Evolutionary conservation across 306 rosid species (phyloP).

Genomic region (Crataegus laevigata): DNA sequence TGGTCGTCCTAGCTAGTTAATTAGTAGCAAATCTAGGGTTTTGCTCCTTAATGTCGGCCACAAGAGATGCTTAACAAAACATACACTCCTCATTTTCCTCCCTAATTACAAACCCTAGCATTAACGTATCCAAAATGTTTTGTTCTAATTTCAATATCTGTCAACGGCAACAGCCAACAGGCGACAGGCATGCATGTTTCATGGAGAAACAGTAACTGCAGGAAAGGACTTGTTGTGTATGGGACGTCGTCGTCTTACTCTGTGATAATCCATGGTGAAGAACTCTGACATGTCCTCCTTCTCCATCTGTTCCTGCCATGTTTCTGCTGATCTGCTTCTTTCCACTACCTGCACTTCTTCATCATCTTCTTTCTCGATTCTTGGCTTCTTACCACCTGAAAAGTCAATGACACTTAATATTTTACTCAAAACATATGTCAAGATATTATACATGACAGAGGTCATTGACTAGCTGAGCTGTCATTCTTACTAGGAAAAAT

Average conservation of each 20-base stretch:
- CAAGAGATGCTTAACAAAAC: slow-evolving; percentile 12
- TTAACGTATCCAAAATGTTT: not conserved
- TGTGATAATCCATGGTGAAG: slow-evolving; percentile 62
- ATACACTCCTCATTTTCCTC: slow-evolving; percentile 21
- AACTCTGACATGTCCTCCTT: slow-evolving; percentile 32
- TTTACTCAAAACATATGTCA: not conserved
- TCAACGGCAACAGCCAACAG: not conserved
- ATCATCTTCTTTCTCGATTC: not conserved
- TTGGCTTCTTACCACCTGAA: not conserved
- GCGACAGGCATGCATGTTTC: slow-evolving; percentile 22
- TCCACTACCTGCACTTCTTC: slow-evolving; percentile 18
- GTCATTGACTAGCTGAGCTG: not conserved
- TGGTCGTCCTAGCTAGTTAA: slow-evolving; percentile 14
- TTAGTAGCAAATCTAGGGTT: slow-evolving; percentile 27
- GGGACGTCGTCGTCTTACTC: slow-evolving; percentile 55
- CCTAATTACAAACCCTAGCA: slow-evolving; percentile 3
- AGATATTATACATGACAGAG: not conserved
- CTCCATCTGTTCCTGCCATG: slow-evolving; percentile 45
- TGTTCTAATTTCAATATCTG: not conserved
- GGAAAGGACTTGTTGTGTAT: slow-evolving; percentile 63
- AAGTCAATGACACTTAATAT: not conserved
- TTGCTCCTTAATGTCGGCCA: slow-evolving; percentile 37
- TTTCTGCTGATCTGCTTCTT: slow-evolving; percentile 23
- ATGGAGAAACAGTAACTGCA: slow-evolving; percentile 34
- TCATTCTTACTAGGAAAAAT: not conserved